phyloP scores from a whole-genome alignment of 306 rosid species.

The Lagenaria siceraria region DNA sequence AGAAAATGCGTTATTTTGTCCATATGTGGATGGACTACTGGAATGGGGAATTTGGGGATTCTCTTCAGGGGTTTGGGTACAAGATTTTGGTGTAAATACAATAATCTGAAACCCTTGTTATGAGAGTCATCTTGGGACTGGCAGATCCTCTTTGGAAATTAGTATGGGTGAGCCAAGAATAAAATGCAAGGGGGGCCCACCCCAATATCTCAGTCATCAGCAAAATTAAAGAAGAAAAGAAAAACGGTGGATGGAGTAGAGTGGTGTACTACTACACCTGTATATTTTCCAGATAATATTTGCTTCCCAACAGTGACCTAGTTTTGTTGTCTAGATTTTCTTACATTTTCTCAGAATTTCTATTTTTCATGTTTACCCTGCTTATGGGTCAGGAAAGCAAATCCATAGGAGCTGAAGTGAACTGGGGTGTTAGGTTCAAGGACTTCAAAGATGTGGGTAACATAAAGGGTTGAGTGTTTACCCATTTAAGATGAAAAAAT shows the following conservation, averaged over 20 bases:
- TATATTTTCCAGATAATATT: not conserved
- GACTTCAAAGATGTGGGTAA: conserved; percentile 63
- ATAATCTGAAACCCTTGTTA: not conserved
- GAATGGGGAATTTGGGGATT: not conserved
- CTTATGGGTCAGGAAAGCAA: conserved; percentile 52
- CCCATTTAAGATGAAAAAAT: not conserved
- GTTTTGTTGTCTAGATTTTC: not conserved
- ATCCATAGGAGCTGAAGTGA: conserved; percentile 94
- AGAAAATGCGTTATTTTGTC: not conserved
- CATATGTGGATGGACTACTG: not conserved
- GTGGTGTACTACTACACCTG: not conserved
- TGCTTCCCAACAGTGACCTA: not conserved
- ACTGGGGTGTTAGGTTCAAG: conserved; percentile 94
- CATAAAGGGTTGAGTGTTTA: conserved; percentile 15
- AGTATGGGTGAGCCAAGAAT: not conserved
- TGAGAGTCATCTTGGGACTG: not conserved
- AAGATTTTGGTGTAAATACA: not conserved
- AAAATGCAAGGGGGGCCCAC: not conserved
- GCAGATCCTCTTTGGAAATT: not conserved
- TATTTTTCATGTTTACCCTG: not conserved
- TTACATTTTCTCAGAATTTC: not conserved
- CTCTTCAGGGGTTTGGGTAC: not conserved
- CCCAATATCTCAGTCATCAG: not conserved
- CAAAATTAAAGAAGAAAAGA: not conserved
- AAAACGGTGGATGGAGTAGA: not conserved